Base-by-base conservation (phyloP, 2,329 filamentous ascomycete species). In the Calycina herbarum region DNA sequence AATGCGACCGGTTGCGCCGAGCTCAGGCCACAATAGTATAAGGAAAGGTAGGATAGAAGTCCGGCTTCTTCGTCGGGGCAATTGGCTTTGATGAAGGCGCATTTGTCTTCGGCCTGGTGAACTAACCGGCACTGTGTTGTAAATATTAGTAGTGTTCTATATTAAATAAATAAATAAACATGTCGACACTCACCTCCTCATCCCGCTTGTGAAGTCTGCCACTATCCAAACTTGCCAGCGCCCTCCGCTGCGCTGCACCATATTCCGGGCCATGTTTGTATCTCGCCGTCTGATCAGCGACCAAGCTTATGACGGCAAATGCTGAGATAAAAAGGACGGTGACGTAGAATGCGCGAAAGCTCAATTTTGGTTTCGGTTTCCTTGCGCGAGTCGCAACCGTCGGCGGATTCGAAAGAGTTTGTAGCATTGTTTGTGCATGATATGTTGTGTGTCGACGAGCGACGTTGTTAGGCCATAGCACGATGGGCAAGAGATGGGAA, bases 41-140 rank as follows among this genome's bases (percentile, higher is more conserved):
- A 83, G 24, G 88, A 85, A 58, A 98, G 86, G 78, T 99, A 99
- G 31, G 92, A 90, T 65, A 97, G 81, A 68, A 98, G 85, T 35
- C 95, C 94, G 63, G 94, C 91, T 79, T 97, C 92, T 76, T 97
- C 93, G 73, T 96, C 93, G 40, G 85, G 82, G 78, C 95, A 99
- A 77, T 97, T 91, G 64, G 84, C 82, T 71, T 83, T 87, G 65
- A 98, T 87, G 78, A 95, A 98, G 71, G 88, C 88, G 81, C 95
- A 99, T 79, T 97, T 87, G 76, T 99, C 91, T 66, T 82, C 75
- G 62, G 88, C 90, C 59, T 85, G 79, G 77, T 95, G 92, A 64
- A 99, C 92, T 40, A 91, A 81, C 66, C 89, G 89, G 76, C 95
- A 99, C 81, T 94, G 61, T 35, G 45, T 24, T 38, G 20, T n/a